phyloP scores from a whole-genome alignment of 2,329 filamentous ascomycete genomes.

The Orbilia brochopaga region DNA sequence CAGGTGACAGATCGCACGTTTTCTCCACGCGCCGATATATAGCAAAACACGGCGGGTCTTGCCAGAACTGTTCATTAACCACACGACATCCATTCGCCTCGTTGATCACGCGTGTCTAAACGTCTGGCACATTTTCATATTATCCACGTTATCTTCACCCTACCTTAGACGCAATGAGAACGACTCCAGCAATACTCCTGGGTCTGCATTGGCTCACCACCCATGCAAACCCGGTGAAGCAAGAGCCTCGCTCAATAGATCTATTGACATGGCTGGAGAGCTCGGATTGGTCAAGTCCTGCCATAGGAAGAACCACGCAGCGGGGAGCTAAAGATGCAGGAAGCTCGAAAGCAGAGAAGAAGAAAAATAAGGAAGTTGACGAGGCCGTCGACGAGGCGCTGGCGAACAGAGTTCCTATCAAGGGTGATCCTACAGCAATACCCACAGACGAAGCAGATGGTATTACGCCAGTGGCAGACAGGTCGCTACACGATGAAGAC shows the following conservation, averaged over 20 bases:
- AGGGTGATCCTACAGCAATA: background rate
- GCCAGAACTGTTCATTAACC: constrained; percentile 28
- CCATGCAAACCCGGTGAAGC: constrained; percentile 36
- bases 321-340: background rate
- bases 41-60: constrained; percentile 35
- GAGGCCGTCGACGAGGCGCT: constrained; percentile 26
- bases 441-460: background rate
- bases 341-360: constrained; percentile 2
- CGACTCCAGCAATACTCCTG: constrained; percentile 22
- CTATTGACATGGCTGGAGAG: constrained; percentile 45
- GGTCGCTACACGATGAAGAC: background rate
- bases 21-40: constrained; percentile 27
- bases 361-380: constrained; percentile 23
- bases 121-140: background rate
- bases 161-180: constrained; percentile 26
- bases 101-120: constrained; percentile 40
- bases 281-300: constrained; percentile 37
- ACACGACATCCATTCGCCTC: constrained; percentile 10
- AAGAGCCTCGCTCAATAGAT: constrained; percentile 41
- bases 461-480: background rate
- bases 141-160: background rate
- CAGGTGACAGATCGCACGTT: constrained; percentile 17
- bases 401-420: background rate
- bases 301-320: constrained; percentile 12
- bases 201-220: constrained; percentile 28